Conservation (phyloP, 1,284 basidiomycete species). For the Hypsizygus ulmarius region DNA sequence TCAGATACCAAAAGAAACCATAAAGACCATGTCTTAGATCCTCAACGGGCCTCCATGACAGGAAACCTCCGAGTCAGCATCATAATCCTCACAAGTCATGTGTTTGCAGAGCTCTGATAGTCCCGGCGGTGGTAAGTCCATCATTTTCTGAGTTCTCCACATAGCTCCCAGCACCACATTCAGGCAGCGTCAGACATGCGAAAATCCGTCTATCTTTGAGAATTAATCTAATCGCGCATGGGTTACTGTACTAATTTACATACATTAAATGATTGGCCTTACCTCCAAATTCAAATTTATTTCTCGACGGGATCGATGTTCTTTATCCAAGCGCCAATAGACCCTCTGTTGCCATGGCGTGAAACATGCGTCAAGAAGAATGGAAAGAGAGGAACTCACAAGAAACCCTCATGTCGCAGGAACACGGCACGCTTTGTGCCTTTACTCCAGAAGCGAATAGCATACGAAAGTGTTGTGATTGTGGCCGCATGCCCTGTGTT, state of each 20-base stretch:
- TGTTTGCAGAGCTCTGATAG: conserved; percentile 11
- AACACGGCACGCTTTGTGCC: conserved; percentile 97
- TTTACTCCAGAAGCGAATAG: conserved; percentile 99
- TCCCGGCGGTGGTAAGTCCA: conserved; percentile 13
- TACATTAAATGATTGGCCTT: conserved; percentile 7
- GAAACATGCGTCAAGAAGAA: conserved; percentile 16
- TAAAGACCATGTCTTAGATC: too few species aligned
- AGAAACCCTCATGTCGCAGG: conserved; percentile 96
- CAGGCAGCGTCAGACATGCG: too few species aligned
- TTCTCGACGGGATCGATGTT: conserved; percentile 63
- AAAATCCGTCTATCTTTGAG: too few species aligned
- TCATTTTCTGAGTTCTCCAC: too few species aligned
- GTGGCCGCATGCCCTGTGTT: conserved; percentile 95
- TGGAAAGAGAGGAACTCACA: conserved; percentile 58
- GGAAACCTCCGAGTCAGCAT: conserved; percentile 9
- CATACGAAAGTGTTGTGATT: conserved; percentile 96
- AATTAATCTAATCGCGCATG: too few species aligned
- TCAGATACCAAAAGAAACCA: too few species aligned
- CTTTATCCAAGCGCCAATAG: conserved; percentile 95
- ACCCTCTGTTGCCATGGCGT: conserved; percentile 52
- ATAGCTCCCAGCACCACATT: too few species aligned
- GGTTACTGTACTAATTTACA: conserved; percentile 13
- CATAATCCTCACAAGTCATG: conserved; percentile 14
- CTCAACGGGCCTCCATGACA: too few species aligned
- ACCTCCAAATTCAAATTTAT: conserved; percentile 1